Evolutionary conservation across 345 rosid species (phyloP), one percentile per base, ranked within the genome.

Genomic region (Eutrema yunnanense): DNA sequence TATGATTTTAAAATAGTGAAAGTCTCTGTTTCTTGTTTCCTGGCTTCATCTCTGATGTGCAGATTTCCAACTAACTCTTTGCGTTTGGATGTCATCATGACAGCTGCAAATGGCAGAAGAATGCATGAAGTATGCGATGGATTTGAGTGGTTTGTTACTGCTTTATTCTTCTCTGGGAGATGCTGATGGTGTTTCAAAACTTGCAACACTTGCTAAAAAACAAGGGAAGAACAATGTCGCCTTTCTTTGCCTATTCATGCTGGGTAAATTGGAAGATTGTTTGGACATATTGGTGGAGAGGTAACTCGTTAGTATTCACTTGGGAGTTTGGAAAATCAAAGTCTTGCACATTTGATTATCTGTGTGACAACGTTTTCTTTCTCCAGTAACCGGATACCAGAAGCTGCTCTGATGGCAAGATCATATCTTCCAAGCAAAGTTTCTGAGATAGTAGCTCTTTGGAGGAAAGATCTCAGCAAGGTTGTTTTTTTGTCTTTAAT

Each of bases 61-160:
- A 32, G 19, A 51, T 51, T 13, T 68, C 22, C 48, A 50, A 36
- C 30, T 63, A 58, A 65, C 52, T 60, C 30, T 53, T 68, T 79
- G n/a, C 2, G 59, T 62, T 57, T 70, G 19, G 12, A 48, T 54
- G 27, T 40, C 78, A 63, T 43, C 42, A 65, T 65, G 82, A 84
- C 92, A 96, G 99, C 79, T 96, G 82, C 91, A 83, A 81, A 87
- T 96, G 98, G 99, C 99, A 37, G 98, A 92, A 84, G 97, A 90
- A 34, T 96, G 98, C 81, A 88, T 96, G 99, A 85, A 82, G 78
- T 78, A 77, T 60, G 98, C 99, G 26, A 81, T 78, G 84, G 99
- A 96, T 78, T 86, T 96, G 86, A 96, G 99, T 81, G 99, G 99
- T 74, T 81, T 96, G 73, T 83, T 96, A 71, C 84, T 96, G 58